A percentile compares a stretch with the other conserved stretches of the same genome.
Evolutionary conservation across 371 early-diverging fungal species (phyloP).

Genomic region (Mucor irregularis): DNA sequence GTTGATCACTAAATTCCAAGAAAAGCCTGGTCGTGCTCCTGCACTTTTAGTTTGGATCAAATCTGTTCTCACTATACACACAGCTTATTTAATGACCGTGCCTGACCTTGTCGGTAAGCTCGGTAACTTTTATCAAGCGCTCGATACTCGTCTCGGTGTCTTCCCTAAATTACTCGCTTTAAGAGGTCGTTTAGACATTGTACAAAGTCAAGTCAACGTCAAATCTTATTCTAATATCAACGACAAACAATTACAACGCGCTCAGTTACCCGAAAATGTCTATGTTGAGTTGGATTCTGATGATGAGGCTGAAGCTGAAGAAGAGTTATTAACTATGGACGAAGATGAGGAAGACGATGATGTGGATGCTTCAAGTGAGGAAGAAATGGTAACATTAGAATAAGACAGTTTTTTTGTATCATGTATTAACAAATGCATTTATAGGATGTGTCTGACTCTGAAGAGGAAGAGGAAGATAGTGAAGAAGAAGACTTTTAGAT

Average conservation of each 20-base stretch:
- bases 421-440: background rate
- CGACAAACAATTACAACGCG: conserved; percentile 33
- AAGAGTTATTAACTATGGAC: conserved; percentile 38
- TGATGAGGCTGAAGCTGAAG: conserved; percentile 47
- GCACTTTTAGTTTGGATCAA: conserved; percentile 76
- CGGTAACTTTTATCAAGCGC: conserved; percentile 68
- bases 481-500: conserved; percentile 9
- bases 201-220: conserved; percentile 68
- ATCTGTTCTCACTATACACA: conserved; percentile 67
- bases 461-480: conserved; percentile 16
- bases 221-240: conserved; percentile 47
- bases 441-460: conserved; percentile 12
- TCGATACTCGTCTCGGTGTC: conserved; percentile 63
- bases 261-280: conserved; percentile 45
- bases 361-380: conserved; percentile 12
- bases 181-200: conserved; percentile 78
- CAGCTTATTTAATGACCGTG: conserved; percentile 70
- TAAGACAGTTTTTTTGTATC: background rate
- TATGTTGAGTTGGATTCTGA: conserved; percentile 65
- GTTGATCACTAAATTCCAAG: conserved; percentile 65
- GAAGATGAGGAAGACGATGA: conserved; percentile 29
- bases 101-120: conserved; percentile 68
- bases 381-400: conserved; percentile 6
- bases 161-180: conserved; percentile 68
- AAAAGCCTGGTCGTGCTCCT: conserved; percentile 65